Conservation (phyloP, 2,329 filamentous ascomycete genomes). For the Colletotrichum salicis region DNA sequence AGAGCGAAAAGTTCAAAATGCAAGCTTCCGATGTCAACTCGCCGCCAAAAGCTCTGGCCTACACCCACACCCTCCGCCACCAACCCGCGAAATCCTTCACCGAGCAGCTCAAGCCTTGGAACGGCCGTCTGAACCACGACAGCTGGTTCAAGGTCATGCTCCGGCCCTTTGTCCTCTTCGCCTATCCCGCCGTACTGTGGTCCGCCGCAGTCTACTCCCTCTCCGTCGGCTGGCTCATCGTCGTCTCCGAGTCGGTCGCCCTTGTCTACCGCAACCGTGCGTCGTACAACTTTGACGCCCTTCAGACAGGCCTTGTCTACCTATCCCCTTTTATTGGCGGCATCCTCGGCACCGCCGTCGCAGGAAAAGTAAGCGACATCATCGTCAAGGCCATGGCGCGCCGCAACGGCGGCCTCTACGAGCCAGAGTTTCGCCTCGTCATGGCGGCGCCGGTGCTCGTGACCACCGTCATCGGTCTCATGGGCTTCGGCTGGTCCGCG, state of each 20-base stretch:
- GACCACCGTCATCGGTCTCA: conserved; percentile 84
- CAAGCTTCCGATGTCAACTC: conserved; percentile 48
- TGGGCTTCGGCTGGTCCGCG: conserved; percentile 97
- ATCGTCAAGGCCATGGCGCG: conserved; percentile 85
- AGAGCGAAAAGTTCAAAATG: conserved; percentile 52
- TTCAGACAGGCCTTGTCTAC: conserved; percentile 88
- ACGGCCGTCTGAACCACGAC: conserved; percentile 81
- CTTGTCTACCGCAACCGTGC: conserved; percentile 77
- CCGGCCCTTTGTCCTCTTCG: conserved; percentile 85
- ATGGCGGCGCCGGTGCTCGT: conserved; percentile 86
- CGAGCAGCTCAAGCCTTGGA: conserved; percentile 80
- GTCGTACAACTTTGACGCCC: conserved; percentile 81
- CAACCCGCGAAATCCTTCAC: conserved; percentile 76
- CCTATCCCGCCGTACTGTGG: conserved; percentile 92
- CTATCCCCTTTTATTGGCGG: conserved; percentile 90
- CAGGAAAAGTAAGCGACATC: conserved; percentile 86
- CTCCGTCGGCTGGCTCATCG: conserved; percentile 94
- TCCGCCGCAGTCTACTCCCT: conserved; percentile 85
- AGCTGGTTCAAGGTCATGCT: conserved; percentile 82
- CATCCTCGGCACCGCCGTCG: conserved; percentile 89
- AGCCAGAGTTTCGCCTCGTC: conserved; percentile 90
- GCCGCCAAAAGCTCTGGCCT: conserved; percentile 54
- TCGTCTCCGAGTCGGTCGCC: conserved; percentile 88
- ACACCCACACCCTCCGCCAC: conserved; percentile 77
- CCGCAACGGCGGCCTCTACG: conserved; percentile 91